Conservation (phyloP, 2,329 filamentous ascomycete genomes). For the Grosmannia clavigera region DNA sequence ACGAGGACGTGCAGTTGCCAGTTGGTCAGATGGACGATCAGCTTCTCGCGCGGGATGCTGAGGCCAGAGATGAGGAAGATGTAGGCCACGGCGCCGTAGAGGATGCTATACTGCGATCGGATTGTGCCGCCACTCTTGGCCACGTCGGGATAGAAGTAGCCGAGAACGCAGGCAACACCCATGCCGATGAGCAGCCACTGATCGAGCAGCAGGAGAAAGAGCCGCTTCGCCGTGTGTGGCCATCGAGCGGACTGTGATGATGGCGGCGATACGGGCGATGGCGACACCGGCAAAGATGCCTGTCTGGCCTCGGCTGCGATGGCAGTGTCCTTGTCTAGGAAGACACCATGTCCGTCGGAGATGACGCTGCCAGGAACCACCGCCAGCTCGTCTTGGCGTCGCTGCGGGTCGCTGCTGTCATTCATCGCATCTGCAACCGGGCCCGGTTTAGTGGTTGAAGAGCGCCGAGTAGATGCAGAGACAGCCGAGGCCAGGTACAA, state of each 20-base stretch:
- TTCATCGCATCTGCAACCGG: neutral
- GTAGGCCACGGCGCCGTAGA: constrained; percentile 56
- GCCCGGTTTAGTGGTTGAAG: neutral
- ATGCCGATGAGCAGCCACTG: constrained; percentile 58
- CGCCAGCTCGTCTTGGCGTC: neutral
- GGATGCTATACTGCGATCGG: constrained; percentile 45
- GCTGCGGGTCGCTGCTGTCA: neutral
- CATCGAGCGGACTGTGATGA: neutral
- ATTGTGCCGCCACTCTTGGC: constrained; percentile 34
- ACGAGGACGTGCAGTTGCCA: constrained; percentile 52
- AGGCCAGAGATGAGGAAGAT: constrained; percentile 63
- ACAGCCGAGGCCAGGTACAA: neutral
- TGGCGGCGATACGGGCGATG: neutral
- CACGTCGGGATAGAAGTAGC: constrained; percentile 31
- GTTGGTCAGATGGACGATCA: constrained; percentile 1
- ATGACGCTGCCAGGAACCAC: neutral
- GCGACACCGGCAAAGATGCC: neutral
- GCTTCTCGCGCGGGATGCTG: constrained; percentile 37
- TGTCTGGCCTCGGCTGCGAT: neutral
- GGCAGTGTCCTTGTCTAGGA: neutral
- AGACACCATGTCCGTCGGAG: neutral
- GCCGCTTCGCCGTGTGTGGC: too few relatives aligned
- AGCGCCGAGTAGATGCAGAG: too few relatives aligned
- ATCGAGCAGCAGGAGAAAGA: constrained; percentile 27
- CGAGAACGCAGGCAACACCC: constrained; percentile 36